Evolutionary conservation across 2,329 filamentous ascomycete species (phyloP), one percentile per base, ranked within the genome.

Genomic region (Aspergillus transmontanensis): DNA sequence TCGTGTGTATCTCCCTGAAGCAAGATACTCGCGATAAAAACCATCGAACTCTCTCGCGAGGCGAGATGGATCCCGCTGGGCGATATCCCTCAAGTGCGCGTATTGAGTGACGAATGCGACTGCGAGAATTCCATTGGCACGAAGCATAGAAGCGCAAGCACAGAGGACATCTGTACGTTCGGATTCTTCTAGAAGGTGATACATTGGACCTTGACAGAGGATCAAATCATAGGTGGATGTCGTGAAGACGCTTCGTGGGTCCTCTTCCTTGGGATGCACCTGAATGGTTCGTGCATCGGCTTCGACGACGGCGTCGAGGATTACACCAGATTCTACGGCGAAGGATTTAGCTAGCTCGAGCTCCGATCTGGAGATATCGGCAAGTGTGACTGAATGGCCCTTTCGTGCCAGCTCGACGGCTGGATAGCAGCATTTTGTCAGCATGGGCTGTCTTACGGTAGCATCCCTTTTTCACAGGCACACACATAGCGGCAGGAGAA

Each of bases 251-350:
- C 6, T 43, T 4, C 19, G 7, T 9, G 23, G 16, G 12, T 45
- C 5, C 11, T 30, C 23, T 28, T 30, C 41, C 19, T 32, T 30
- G 7, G 55, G 28, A 32, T 14, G 1, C 5, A 57, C 55, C 43
- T 45, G 21, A 41, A 57, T 57, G 36, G 36, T 32, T 57, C 23
- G 55, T 57, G 54, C 54, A 57, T 57, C 54, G 39, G 54, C 54
- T 28, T 43, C n/a, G 34, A 57, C 54, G 5, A 57, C 19, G 4
- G 54, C 36, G 1, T 43, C n/a, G 21, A 57, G 54, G 0, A 36
- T 45, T 1, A 57, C 55, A n/a, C 36, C 55, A 19, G 36, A 57
- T 45, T 57, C 55, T n/a, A 16, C 16, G 28, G 55, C 54, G 14
- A 57, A 45, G 55, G 55, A 45, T 21, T 57, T 43, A 1, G 55